Percentiles rank a stretch among this genome's conserved stretches.
Evolutionary conservation across 1,284 basidiomycete species (phyloP).

Genomic region (Inonotus hispidus): DNA sequence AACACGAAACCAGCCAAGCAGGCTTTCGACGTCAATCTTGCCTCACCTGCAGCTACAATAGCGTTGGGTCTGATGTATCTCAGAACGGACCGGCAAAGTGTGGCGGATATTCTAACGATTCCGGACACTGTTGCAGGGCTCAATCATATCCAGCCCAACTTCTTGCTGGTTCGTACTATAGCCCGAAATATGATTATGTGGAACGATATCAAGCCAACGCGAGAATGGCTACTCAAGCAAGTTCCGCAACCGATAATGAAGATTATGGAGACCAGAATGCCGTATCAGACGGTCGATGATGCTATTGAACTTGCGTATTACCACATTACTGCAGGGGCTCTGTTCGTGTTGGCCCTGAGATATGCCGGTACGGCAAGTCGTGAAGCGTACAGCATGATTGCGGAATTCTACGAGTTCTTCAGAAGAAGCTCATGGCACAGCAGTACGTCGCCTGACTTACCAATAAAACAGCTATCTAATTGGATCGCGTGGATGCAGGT

Average conservation of each 20-base stretch:
- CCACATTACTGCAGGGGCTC: constrained; percentile 85
- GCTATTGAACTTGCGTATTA: constrained; percentile 82
- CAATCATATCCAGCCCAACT: constrained; percentile 83
- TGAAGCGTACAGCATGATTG: constrained; percentile 79
- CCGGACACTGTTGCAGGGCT: constrained; percentile 77
- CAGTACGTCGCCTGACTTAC: constrained; percentile 38
- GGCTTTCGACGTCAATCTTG: constrained; percentile 78
- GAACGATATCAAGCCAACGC: constrained; percentile 68
- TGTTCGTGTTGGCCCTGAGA: constrained; percentile 89
- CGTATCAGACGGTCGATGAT: constrained; percentile 59
- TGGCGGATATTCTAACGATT: constrained; percentile 79
- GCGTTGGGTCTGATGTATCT: constrained; percentile 93
- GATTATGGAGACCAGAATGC: constrained; percentile 48
- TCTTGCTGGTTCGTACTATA: constrained; percentile 78
- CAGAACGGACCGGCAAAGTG: constrained; percentile 75
- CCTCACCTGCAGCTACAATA: constrained; percentile 86
- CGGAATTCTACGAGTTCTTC: constrained; percentile 77
- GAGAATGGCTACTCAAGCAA: constrained; percentile 74
- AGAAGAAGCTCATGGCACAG: constrained; percentile 59
- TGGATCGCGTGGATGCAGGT: constrained; percentile 38
- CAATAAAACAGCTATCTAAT: not conserved
- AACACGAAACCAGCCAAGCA: constrained; percentile 35
- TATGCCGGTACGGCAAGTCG: constrained; percentile 90
- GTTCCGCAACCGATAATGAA: constrained; percentile 67
- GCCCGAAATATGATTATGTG: constrained; percentile 85